phyloP scores from a whole-genome alignment of 2,329 filamentous ascomycete species.

The Pseudogymnoascus verrucosus region DNA sequence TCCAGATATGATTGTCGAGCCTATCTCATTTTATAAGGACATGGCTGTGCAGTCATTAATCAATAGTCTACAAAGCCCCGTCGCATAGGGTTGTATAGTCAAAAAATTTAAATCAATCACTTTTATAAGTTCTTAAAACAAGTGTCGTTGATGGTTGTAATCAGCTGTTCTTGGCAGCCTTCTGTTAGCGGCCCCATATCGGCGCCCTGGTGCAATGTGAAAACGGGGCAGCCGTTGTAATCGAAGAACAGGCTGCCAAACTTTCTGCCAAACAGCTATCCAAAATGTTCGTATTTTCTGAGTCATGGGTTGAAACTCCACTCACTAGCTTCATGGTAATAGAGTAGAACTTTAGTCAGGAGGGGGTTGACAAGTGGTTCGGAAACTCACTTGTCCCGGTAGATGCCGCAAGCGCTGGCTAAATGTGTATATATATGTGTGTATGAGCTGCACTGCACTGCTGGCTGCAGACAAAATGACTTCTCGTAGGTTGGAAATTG shows the following conservation, averaged over 20 bases:
- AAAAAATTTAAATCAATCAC: neutral
- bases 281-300: neutral
- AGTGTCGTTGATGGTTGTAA: neutral
- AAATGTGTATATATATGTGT: neutral
- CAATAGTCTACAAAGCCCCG: neutral
- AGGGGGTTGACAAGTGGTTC: neutral
- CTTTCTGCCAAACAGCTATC: neutral
- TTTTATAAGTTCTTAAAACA: neutral
- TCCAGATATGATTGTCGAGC: constrained; percentile 3
- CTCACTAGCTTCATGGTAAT: too few species aligned
- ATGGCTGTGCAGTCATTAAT: constrained; percentile 12
- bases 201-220: neutral
- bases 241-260: neutral
- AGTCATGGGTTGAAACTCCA: neutral
- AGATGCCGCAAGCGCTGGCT: neutral
- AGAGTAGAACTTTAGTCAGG: neutral
- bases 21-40: constrained; percentile 7
- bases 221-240: neutral
- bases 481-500: neutral
- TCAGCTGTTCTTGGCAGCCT: neutral
- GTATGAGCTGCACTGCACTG: neutral
- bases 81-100: neutral
- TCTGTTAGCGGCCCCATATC: neutral
- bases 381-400: neutral
- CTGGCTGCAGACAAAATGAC: neutral